phyloP scores from a whole-genome alignment of 2,329 filamentous ascomycete species.

The Colletotrichum euphorbiae region DNA sequence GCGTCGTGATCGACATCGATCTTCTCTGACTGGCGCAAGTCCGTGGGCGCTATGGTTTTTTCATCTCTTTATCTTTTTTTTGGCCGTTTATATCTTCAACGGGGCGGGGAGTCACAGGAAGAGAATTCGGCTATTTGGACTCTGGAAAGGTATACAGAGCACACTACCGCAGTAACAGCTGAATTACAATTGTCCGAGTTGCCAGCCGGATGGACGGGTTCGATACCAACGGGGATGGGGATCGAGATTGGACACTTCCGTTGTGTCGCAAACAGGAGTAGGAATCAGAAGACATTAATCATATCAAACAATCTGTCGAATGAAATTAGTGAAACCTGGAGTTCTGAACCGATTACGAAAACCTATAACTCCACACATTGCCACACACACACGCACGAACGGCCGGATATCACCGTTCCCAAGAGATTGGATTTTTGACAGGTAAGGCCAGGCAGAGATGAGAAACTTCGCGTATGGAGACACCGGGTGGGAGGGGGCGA shows the following conservation, averaged over 20 bases:
- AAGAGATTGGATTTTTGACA: slow-evolving; percentile 7
- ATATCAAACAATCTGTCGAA: too few relatives aligned
- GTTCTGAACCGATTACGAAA: neutral
- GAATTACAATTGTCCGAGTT: slow-evolving; percentile 34
- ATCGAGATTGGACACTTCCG: neutral
- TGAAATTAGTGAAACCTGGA: too few relatives aligned
- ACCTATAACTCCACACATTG: neutral
- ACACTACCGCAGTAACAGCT: slow-evolving; percentile 25
- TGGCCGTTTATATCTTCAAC: too few relatives aligned
- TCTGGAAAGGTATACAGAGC: neutral
- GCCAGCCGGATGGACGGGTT: slow-evolving; percentile 13
- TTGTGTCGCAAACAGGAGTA: slow-evolving; percentile 2
- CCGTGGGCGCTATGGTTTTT: neutral
- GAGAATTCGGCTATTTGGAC: slow-evolving; percentile 1
- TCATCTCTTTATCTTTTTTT: neutral
- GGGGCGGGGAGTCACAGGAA: neutral
- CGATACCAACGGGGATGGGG: slow-evolving; percentile 6
- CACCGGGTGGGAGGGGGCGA: too few relatives aligned
- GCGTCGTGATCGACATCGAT: slow-evolving; percentile 6
- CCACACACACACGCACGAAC: too few relatives aligned
- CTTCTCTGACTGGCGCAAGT: slow-evolving; percentile 25
- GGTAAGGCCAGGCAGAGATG: neutral
- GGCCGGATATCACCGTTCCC: slow-evolving; percentile 5
- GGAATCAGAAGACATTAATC: slow-evolving; percentile 1
- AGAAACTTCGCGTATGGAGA: neutral